Percentiles rank a stretch among this genome's conserved stretches.
Evolutionary conservation across 2,329 filamentous ascomycete species (phyloP).

Genomic region (Verticillium alfalfae): DNA sequence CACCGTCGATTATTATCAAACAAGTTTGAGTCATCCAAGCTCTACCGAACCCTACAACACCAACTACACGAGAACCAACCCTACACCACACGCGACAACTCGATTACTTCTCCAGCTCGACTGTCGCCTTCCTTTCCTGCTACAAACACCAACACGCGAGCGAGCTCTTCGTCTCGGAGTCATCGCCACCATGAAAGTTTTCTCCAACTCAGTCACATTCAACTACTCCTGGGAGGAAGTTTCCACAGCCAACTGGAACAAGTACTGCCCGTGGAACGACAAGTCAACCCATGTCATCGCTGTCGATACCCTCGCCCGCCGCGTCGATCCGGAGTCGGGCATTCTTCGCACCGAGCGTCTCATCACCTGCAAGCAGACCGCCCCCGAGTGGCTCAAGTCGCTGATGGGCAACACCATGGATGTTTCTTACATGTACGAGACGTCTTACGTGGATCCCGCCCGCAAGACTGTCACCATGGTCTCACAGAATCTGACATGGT

Average conservation of each 20-base stretch:
- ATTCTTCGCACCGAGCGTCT: conserved; percentile 58
- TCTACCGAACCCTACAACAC: background rate
- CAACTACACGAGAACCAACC: background rate
- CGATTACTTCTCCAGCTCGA: background rate
- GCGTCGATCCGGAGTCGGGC: conserved; percentile 49
- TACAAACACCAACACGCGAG: background rate
- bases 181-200: conserved; percentile 80
- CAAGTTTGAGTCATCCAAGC: background rate
- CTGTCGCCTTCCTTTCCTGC: background rate
- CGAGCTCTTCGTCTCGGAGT: background rate
- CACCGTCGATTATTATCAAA: background rate
- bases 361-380: conserved; percentile 56
- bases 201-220: conserved; percentile 83
- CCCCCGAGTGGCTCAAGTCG: conserved; percentile 74
- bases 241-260: conserved; percentile 94
- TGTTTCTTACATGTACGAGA: conserved; percentile 87
- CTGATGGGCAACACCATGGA: conserved; percentile 70
- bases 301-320: conserved; percentile 83
- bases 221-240: conserved; percentile 99
- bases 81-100: background rate
- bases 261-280: conserved; percentile 99
- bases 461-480: conserved; percentile 92
- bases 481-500: conserved; percentile 89
- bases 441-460: conserved; percentile 84
- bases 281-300: conserved; percentile 95